A percentile compares a stretch with the other conserved stretches of the same genome.
phyloP scores from a whole-genome alignment of 768 basidiomycete genomes.

The Suillus americanus region DNA sequence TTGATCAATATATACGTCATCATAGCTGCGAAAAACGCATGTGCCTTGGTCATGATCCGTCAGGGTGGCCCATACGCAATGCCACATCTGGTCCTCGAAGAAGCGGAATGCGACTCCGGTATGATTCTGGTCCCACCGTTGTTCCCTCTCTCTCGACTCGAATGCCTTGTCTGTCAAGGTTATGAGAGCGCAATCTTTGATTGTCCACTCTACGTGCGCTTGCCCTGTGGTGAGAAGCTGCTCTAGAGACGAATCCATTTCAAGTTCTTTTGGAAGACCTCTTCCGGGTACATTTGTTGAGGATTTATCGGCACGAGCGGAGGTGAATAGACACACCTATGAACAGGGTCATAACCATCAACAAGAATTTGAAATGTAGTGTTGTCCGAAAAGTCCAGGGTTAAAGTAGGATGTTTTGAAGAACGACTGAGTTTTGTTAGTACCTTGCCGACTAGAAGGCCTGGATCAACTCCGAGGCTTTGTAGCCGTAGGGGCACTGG shows the following conservation, averaged over 20 bases:
- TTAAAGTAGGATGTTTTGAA: slow-evolving; percentile 43
- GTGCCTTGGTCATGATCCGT: slow-evolving; percentile 48
- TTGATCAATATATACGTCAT: slow-evolving; percentile 56
- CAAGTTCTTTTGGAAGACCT: slow-evolving; percentile 59
- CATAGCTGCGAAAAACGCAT: slow-evolving; percentile 57
- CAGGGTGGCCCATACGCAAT: slow-evolving; percentile 65
- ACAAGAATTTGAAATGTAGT: slow-evolving; percentile 52
- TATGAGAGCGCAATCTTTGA: slow-evolving; percentile 54
- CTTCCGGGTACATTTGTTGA: slow-evolving; percentile 10
- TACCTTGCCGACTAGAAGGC: slow-evolving; percentile 43
- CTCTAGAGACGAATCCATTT: slow-evolving; percentile 46
- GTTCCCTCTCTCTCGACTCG: slow-evolving; percentile 33
- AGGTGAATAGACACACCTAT: slow-evolving; percentile 29
- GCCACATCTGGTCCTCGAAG: slow-evolving; percentile 48
- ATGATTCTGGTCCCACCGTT: slow-evolving; percentile 37
- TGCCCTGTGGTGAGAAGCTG: slow-evolving; percentile 40
- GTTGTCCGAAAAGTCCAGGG: slow-evolving; percentile 46
- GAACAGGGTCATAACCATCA: slow-evolving; percentile 59
- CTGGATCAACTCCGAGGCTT: slow-evolving; percentile 39
- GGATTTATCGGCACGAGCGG: neutral
- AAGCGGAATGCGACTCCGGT: slow-evolving; percentile 55
- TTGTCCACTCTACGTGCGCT: slow-evolving; percentile 36
- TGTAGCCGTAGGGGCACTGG: slow-evolving; percentile 36
- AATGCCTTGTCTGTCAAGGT: slow-evolving; percentile 61
- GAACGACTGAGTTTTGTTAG: slow-evolving; percentile 42